A percentile compares a stretch with the other conserved stretches of the same genome.
Conservation (phyloP, 306 rosid genomes). For the Quercus agrifolia region DNA sequence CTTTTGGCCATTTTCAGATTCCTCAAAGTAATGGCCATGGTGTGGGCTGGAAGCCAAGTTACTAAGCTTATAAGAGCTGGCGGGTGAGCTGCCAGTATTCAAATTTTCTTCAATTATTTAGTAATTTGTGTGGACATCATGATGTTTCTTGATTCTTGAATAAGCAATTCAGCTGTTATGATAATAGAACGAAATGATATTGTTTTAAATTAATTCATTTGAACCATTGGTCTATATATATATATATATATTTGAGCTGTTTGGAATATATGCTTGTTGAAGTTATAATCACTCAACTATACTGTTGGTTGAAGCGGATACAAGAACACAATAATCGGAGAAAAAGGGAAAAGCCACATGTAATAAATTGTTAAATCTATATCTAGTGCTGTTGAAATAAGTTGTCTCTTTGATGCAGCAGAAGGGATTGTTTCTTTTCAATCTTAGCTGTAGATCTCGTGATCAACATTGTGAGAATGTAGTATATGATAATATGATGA, state of each 20-base stretch:
- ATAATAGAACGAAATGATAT: too few relatives aligned
- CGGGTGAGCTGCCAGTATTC: conserved; percentile 56
- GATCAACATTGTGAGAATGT: background rate
- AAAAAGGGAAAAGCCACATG: background rate
- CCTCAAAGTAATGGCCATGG: conserved; percentile 90
- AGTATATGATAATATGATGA: background rate
- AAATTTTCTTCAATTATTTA: background rate
- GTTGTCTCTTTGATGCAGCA: too few relatives aligned
- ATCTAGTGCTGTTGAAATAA: background rate
- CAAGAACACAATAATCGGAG: background rate
- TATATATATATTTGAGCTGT: too few relatives aligned
- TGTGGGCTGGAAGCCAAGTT: conserved; percentile 97
- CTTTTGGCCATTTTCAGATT: conserved; percentile 45
- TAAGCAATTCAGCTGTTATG: background rate
- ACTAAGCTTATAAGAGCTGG: conserved; percentile 86
- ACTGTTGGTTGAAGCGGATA: background rate
- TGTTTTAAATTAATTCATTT: background rate
- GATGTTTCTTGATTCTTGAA: background rate
- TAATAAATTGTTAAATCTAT: background rate
- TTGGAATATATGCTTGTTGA: background rate
- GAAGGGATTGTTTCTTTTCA: background rate
- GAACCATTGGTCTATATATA: background rate
- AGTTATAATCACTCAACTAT: background rate
- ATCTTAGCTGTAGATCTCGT: background rate
- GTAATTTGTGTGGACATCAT: background rate